phyloP scores from a whole-genome alignment of 2,329 filamentous ascomycete species.

The Aspergillus quadrilineatus region DNA sequence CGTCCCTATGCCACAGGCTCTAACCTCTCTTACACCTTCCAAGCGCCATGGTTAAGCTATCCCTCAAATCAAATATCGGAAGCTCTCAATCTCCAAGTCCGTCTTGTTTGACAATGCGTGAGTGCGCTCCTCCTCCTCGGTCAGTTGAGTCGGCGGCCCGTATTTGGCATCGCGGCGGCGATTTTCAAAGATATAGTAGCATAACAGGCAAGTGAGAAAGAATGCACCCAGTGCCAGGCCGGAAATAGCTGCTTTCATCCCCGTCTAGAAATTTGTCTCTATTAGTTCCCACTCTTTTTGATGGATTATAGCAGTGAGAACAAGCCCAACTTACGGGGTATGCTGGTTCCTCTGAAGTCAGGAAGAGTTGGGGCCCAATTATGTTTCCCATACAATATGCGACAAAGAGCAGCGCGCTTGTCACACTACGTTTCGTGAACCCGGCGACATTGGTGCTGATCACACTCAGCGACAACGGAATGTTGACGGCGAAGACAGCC shows the following conservation, averaged over 20 bases:
- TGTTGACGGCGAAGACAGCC: slow-evolving; percentile 35
- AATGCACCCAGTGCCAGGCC: slow-evolving; percentile 31
- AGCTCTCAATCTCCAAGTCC: neutral
- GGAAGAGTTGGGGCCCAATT: slow-evolving; percentile 35
- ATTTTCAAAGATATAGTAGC: slow-evolving; percentile 34
- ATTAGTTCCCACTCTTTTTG: neutral
- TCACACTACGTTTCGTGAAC: slow-evolving; percentile 37
- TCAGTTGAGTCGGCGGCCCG: slow-evolving; percentile 11
- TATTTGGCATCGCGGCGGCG: slow-evolving; percentile 28
- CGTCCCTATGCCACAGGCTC: no score
- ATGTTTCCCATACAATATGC: slow-evolving; percentile 41
- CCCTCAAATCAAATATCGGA: neutral
- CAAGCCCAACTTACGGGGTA: slow-evolving; percentile 26
- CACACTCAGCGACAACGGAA: slow-evolving; percentile 36
- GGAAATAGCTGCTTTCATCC: slow-evolving; percentile 33
- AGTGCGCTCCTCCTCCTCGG: neutral
- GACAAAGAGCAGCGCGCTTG: slow-evolving; percentile 50
- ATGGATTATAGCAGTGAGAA: neutral
- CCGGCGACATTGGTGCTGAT: slow-evolving; percentile 39
- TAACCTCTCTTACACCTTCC: no score
- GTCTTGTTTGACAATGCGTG: neutral
- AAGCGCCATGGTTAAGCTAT: no score
- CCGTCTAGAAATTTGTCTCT: slow-evolving; percentile 25
- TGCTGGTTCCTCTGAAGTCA: slow-evolving; percentile 31
- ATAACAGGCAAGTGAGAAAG: slow-evolving; percentile 30